phyloP scores from a whole-genome alignment of 805 yeast genomes.

The Yueomyces sp. region DNA sequence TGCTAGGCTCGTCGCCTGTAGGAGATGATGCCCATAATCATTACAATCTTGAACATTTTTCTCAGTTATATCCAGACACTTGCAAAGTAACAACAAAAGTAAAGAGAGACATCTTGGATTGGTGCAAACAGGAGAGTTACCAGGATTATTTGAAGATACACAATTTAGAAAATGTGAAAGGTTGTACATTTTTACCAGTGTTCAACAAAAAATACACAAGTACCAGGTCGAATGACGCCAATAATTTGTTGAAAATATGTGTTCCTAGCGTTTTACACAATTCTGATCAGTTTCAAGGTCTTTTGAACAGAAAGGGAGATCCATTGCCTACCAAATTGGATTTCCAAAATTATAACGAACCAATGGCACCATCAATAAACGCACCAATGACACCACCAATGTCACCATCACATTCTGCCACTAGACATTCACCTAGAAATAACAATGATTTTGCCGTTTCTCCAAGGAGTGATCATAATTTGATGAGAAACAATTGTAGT shows the following conservation, averaged over 20 bases:
- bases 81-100: slow-evolving; percentile 20
- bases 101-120: slow-evolving; percentile 19
- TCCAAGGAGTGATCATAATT: too few species aligned
- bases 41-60: slow-evolving; percentile 5
- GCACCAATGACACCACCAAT: slow-evolving; percentile 23
- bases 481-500: too few species aligned
- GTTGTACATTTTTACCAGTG: neutral
- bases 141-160: slow-evolving; percentile 18
- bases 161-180: neutral
- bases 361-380: neutral
- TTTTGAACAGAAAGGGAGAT: slow-evolving; percentile 2
- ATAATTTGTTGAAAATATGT: too few species aligned
- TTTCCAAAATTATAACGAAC: neutral
- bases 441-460: too few species aligned
- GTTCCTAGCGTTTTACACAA: neutral
- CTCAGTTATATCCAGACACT: slow-evolving; percentile 25
- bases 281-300: slow-evolving; percentile 1
- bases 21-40: neutral
- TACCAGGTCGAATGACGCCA: neutral
- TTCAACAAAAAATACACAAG: neutral
- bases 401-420: slow-evolving; percentile 8
- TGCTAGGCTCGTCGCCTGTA: slow-evolving; percentile 15
- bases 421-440: too few species aligned
- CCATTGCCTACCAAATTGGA: too few species aligned
- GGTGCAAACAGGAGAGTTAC: slow-evolving; percentile 24